These are phyloP conservation scores for Zymoseptoria pseudotritici DNA, from an alignment of 2,329 filamentous ascomycete genomes.

Conservation along the genomic window DNA sequence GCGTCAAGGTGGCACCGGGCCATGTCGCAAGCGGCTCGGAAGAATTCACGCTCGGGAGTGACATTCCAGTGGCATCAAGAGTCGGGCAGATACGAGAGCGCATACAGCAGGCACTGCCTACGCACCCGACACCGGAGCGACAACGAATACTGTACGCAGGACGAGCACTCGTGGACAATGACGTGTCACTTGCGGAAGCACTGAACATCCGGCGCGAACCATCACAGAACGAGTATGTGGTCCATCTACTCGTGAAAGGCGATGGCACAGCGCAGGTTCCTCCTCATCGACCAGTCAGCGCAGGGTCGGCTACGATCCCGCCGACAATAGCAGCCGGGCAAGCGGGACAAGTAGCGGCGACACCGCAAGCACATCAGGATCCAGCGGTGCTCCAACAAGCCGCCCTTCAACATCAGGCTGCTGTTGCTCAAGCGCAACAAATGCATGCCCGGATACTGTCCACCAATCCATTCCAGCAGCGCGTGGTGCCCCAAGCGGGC, in stretches of 20 bases:
- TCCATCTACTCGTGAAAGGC: slow-evolving; percentile 29
- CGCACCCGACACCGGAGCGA: slow-evolving; percentile 36
- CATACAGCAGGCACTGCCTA: slow-evolving; percentile 44
- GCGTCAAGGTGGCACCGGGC: slow-evolving; percentile 28
- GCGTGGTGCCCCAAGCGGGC: not conserved
- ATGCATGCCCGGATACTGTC: not conserved
- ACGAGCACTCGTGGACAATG: slow-evolving; percentile 44
- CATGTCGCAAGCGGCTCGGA: slow-evolving; percentile 20
- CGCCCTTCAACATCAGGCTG: not conserved
- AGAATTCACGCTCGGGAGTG: slow-evolving; percentile 22
- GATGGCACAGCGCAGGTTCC: slow-evolving; percentile 14
- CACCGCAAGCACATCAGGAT: not conserved
- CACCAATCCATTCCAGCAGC: not conserved
- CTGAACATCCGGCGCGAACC: slow-evolving; percentile 46
- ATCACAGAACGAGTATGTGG: slow-evolving; percentile 26
- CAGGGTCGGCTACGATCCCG: not conserved
- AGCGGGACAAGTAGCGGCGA: slow-evolving; percentile 6
- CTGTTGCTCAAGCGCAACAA: slow-evolving; percentile 3
- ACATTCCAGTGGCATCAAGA: slow-evolving; percentile 32
- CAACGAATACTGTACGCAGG: slow-evolving; percentile 55
- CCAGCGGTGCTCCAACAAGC: not conserved
- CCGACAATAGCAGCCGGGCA: not conserved
- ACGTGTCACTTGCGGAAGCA: slow-evolving; percentile 42
- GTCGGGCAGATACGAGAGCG: slow-evolving; percentile 46
- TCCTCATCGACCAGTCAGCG: slow-evolving; percentile 7